Conservation (phyloP, 768 basidiomycete species). For the Lactarius deliciosus region DNA sequence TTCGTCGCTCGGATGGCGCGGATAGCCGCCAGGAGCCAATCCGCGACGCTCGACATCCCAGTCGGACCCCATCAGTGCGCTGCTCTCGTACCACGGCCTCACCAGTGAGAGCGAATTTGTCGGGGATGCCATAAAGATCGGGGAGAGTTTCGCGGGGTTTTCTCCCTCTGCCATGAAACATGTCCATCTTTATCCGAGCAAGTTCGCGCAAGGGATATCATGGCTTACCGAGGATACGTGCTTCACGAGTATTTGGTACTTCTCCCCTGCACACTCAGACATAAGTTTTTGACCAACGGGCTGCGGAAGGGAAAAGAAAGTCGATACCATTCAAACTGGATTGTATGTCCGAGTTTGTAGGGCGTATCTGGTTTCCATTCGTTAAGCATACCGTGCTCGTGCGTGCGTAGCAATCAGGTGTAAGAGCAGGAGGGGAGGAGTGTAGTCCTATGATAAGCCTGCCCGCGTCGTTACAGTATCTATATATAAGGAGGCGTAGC, state of each 20-base stretch:
- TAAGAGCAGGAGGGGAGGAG: too few species aligned
- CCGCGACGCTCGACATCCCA: neutral
- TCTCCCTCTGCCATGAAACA: neutral
- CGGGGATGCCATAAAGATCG: neutral
- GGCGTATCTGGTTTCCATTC: neutral
- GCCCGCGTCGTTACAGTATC: neutral
- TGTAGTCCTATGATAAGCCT: too few species aligned
- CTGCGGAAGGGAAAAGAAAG: neutral
- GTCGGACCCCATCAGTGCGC: neutral
- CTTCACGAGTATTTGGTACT: conserved; percentile 1
- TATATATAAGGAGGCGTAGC: too few species aligned
- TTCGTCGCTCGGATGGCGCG: neutral
- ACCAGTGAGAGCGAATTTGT: neutral
- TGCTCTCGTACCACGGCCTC: neutral
- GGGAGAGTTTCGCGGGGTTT: neutral
- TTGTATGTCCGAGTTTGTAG: neutral
- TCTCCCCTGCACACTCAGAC: neutral
- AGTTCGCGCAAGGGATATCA: neutral
- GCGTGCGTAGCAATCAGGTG: neutral
- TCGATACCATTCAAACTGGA: neutral
- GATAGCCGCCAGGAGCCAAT: neutral
- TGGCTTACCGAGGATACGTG: neutral
- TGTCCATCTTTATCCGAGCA: neutral
- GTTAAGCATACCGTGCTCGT: neutral
- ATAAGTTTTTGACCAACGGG: neutral